Percentiles rank a stretch among this genome's conserved stretches.
These are phyloP conservation scores for Gracilaria vermiculophylla DNA, from an alignment of 23 red algal genomes.

Conservation along the genomic window DNA sequence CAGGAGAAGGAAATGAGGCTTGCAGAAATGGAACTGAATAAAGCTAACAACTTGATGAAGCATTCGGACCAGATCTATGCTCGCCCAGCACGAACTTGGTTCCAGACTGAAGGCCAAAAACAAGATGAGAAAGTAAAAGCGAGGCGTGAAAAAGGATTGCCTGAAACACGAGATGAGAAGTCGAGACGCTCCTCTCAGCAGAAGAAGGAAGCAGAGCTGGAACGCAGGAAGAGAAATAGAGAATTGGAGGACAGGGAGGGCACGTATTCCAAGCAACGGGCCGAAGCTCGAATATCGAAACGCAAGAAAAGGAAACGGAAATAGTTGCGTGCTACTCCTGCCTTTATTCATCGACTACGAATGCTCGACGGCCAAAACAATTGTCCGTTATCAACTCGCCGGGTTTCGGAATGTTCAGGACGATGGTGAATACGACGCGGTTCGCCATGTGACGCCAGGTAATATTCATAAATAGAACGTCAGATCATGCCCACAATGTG, in stretches of 20 bases:
- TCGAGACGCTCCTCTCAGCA: background rate
- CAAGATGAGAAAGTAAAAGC: constrained; percentile 44
- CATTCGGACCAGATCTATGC: constrained; percentile 86
- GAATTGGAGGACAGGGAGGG: constrained; percentile 10
- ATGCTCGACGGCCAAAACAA: too few species aligned
- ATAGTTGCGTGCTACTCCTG: background rate
- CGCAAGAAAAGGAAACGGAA: constrained; percentile 3
- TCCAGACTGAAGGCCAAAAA: constrained; percentile 72
- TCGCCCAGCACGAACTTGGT: constrained; percentile 87
- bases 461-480: too few species aligned
- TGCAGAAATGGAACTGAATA: constrained; percentile 81
- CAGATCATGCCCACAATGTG: too few species aligned
- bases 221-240: background rate
- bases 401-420: too few species aligned
- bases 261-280: constrained; percentile 16
- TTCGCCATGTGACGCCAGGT: too few species aligned
- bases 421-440: too few species aligned
- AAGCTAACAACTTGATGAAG: constrained; percentile 78
- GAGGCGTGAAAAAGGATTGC: constrained; percentile 26
- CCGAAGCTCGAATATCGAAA: constrained; percentile 17
- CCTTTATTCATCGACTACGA: background rate
- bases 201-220: background rate
- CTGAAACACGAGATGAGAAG: background rate
- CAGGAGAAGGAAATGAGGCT: constrained; percentile 64
- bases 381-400: too few species aligned